Percentiles rank a stretch among this genome's conserved stretches.
Evolutionary conservation across 345 rosid genomes (phyloP).

Genomic region (Lepidium sativum): DNA sequence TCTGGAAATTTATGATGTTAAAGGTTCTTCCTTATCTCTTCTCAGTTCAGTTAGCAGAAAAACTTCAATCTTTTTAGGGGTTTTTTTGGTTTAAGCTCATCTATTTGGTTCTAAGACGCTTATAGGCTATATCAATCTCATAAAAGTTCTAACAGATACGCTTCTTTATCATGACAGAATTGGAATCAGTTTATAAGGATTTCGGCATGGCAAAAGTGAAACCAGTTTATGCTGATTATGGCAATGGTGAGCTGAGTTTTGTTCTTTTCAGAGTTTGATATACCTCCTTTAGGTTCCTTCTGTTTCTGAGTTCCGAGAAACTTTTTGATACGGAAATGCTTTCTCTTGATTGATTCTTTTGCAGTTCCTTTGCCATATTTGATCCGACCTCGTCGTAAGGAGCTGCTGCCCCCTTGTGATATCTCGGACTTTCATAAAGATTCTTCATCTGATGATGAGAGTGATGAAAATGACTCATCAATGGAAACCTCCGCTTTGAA

Average conservation of each 20-base stretch:
- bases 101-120: neutral
- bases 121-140: neutral
- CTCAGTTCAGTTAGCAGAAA: neutral
- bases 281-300: neutral
- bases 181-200: neutral
- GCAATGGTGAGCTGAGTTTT: neutral
- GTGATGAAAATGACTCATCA: conserved; percentile 2
- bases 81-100: neutral
- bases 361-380: conserved; percentile 22
- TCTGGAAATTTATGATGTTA: neutral
- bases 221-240: neutral
- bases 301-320: neutral
- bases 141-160: neutral
- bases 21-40: neutral
- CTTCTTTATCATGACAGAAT: neutral
- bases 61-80: neutral
- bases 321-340: neutral
- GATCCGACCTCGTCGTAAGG: conserved; percentile 12
- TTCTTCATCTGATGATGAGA: neutral
- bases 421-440: neutral
- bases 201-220: neutral
- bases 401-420: neutral
- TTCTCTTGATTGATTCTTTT: neutral
- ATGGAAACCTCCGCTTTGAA: neutral
- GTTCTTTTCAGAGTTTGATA: neutral